Base-by-base conservation (phyloP, 257 asterid species). In the Capsicum pubescens region DNA sequence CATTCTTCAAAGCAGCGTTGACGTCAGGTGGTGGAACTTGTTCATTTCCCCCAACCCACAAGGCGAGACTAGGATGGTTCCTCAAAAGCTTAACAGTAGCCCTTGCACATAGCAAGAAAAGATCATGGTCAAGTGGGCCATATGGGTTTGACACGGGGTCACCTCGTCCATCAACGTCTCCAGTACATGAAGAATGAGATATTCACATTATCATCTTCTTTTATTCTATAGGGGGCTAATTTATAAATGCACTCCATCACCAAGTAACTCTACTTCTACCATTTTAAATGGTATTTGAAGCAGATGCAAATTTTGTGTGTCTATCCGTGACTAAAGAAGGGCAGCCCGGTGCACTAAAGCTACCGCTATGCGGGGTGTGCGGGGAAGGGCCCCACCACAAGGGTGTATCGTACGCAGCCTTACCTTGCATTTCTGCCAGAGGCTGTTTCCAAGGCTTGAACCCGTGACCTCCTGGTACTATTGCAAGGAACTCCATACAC, bases 41-140 rank as follows among this genome's bases (percentile, higher is more conserved):
- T 90, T 96, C 99, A 46, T 96, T 96, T 66, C 98, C 99, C 82
- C 99, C 99, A 70, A 96, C 99, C 99, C 98, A 96, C 76, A 96
- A 87, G 85, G 98, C 98, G 84, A 96, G 99, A 88, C 98, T 96
- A 21, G 98, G 98, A 88, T 94, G 99, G 84, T 96, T 96, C 82
- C 99, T 88, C 60, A 96, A 95, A 81, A 96, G 90, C 93, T 91
- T 96, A 83, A 96, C 88, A 60, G 99, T 96, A 86, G 94, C 99
- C 87, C 93, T 91, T 66, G 99, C 99, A 89, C 98, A 94, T 58
- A 92, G 88, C 88, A 96, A 57, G 89, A 96, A 96, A 64, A 96
- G 92, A 36, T 91, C 99, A 87, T 96, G 99, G 86, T 96, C 98
- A 89, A 96, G 87, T 21, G 99, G 98, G 63, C 99, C 99, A 86